Evolutionary conservation across 257 asterid species (phyloP).

Genomic region (Plantago ovata): DNA sequence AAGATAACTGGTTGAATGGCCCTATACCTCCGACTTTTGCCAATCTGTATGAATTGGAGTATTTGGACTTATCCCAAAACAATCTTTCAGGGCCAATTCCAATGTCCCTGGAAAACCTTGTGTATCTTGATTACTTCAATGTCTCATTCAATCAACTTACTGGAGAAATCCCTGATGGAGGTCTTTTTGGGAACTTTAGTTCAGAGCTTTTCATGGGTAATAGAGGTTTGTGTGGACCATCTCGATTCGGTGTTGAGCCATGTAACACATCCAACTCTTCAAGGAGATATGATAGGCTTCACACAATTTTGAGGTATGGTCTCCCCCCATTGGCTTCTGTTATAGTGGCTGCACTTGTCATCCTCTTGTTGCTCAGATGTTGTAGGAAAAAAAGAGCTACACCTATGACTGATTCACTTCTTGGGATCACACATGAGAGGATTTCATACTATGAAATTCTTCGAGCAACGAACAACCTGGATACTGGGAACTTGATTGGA

Average conservation of each 20-base stretch:
- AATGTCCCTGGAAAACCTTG: not conserved
- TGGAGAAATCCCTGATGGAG: conserved; percentile 10
- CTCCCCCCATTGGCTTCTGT: not conserved
- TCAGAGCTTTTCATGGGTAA: conserved; percentile 2
- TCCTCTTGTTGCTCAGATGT: not conserved
- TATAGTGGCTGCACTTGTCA: not conserved
- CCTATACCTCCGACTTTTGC: conserved; percentile 19
- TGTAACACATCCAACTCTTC: not conserved
- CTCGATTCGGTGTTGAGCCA: not conserved
- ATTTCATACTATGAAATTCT: conserved; percentile 7
- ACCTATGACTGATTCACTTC: not conserved
- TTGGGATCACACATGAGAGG: not conserved
- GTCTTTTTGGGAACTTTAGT: conserved; percentile 1
- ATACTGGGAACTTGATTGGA: not conserved
- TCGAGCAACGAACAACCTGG: not conserved
- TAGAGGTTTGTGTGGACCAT: conserved; percentile 6
- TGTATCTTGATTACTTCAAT: conserved; percentile 3
- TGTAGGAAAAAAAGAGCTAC: not conserved
- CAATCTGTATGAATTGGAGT: conserved; percentile 1
- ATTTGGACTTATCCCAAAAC: conserved; percentile 7
- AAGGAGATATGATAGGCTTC: not conserved
- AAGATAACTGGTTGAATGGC: conserved; percentile 18
- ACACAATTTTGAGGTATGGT: not conserved
- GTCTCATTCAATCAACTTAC: conserved; percentile 10
- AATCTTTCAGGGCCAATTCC: conserved; percentile 8